A percentile compares a stretch with the other conserved stretches of the same genome.
Evolutionary conservation across 192 early-diverging fungal species (phyloP).

Genomic region (Linnemannia exigua): DNA sequence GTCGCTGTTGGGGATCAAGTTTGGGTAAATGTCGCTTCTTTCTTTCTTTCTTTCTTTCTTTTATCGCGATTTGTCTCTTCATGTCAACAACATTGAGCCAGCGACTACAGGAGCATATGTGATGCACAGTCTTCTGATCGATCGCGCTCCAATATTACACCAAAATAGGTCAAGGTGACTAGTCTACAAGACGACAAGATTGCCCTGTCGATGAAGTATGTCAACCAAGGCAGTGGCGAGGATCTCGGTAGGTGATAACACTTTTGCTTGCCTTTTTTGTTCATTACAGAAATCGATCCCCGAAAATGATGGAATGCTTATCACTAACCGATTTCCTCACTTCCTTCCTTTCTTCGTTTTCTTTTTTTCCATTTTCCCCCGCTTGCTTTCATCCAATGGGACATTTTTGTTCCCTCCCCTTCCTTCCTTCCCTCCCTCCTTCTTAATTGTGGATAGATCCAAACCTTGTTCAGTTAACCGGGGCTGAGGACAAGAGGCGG

Average conservation of each 20-base stretch:
- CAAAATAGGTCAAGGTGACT: conserved; percentile 55
- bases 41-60: conserved; percentile 8
- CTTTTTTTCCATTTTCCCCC: too few species aligned
- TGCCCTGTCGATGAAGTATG: conserved; percentile 62
- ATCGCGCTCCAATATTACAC: not conserved
- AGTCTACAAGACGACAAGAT: conserved; percentile 58
- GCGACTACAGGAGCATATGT: not conserved
- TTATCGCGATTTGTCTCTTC: not conserved
- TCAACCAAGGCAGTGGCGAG: conserved; percentile 55
- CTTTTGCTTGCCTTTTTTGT: not conserved
- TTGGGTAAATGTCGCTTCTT: conserved; percentile 40
- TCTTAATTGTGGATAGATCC: too few species aligned
- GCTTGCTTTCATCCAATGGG: not conserved
- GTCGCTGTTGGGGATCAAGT: conserved; percentile 55
- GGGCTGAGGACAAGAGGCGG: conserved; percentile 46
- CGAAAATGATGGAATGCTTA: not conserved
- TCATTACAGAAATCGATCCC: not conserved
- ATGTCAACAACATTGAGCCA: not conserved
- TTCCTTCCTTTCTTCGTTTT: not conserved
- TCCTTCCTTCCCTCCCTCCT: too few species aligned
- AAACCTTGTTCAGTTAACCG: conserved; percentile 46
- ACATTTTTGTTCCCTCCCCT: not conserved
- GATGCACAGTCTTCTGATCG: not conserved
- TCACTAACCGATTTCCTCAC: conserved; percentile 4
- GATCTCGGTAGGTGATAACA: conserved; percentile 47